Evolutionary conservation across 177 flowering plant genomes (phyloP), one percentile per base, ranked within the genome.

Genomic region (Vitis hybrid): DNA sequence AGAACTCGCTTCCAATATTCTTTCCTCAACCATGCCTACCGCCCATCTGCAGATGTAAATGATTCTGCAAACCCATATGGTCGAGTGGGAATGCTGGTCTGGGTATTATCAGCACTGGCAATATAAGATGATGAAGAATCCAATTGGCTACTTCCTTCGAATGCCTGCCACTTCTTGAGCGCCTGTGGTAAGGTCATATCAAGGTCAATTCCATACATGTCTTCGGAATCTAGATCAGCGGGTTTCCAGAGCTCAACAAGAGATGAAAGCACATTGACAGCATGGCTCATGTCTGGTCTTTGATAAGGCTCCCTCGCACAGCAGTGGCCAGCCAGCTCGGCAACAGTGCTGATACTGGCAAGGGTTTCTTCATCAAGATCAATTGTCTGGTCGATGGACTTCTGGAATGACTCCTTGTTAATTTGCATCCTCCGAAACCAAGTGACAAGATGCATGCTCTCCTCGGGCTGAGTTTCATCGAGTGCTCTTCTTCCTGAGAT

Each of bases 291-390:
- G 72, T 86, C 88, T 1, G 88, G 92, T 69, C 90, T 77, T 68
- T 86, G 89, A 58, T 77, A 51, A 1, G 94, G 88, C 74, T 89
- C 90, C 67, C 90, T 72, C 2, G 89, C 90, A 16, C 78, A 74
- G 83, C 94, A 88, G 67, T 88, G 87, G 31, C 90, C 85, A 2
- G 94, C 94, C 22, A 89, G 80, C 74, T 88, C 89, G 4, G 88
- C 82, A 14, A 88, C 85, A 0, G 84, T 88, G 72, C 65, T 73
- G 18, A 89, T 60, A 67, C 92, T 85, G 6, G 78, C 77, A 8
- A 83, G 76, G 1, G 83, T 81, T 45, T 80, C 90, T 48, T 89
- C 89, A n/a, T 78, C 67, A 2, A 80, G 76, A 1, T 85, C 81
- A 18, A 89, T 72, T 16, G 78, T 29, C 10, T 79, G 78, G 79